Conservation (phyloP, 148 eudicot genomes). For the Camellia lanceoleosa region DNA sequence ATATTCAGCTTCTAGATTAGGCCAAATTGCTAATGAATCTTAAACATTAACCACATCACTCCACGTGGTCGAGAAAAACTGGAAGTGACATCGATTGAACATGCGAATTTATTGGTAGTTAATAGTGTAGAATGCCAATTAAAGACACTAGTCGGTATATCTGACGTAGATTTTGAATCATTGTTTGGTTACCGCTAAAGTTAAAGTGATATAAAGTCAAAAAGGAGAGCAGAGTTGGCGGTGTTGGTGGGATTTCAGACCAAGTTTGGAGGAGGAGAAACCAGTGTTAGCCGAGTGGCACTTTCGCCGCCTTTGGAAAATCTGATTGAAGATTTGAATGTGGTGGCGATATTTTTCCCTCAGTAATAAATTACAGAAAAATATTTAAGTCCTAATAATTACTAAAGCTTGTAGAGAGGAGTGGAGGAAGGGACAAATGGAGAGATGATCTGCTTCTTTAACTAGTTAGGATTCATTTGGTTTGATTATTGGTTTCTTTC, state of each 20-base stretch:
- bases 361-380: not conserved
- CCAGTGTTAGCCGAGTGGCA: not conserved
- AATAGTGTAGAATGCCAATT: not conserved
- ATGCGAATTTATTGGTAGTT: not conserved
- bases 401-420: not conserved
- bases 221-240: not conserved
- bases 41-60: not conserved
- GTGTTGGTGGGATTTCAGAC: not conserved
- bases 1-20: not conserved
- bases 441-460: conserved; percentile 1
- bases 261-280: not conserved
- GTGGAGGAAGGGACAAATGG: not conserved
- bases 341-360: not conserved
- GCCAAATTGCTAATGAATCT: not conserved
- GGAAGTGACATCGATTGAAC: not conserved
- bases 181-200: not conserved
- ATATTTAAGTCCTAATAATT: not conserved
- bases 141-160: not conserved
- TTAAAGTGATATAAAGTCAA: no score
- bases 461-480: not conserved
- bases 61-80: not conserved
- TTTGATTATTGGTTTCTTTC: not conserved
- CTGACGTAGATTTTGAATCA: not conserved
- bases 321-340: conserved; percentile 1
- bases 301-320: not conserved